Percentiles rank a stretch among this genome's conserved stretches.
Conservation (phyloP, 306 rosid species). For the Oxytropis ochrocephala region DNA sequence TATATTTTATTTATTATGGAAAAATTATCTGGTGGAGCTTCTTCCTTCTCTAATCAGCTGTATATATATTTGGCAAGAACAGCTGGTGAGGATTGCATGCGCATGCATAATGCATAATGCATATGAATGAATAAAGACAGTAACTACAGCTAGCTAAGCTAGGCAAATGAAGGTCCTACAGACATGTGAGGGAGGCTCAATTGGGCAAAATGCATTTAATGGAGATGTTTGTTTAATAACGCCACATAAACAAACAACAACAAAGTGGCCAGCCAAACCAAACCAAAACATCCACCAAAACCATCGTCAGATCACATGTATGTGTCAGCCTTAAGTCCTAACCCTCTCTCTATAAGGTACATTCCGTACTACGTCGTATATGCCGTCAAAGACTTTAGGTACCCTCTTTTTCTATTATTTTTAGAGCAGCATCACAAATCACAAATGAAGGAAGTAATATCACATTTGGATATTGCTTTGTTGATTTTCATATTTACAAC, state of each 20-base stretch:
- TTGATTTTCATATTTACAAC: no score
- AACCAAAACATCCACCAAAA: neutral
- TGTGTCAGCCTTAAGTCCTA: conserved; percentile 20
- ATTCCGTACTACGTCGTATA: conserved; percentile 39
- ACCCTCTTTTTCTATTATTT: neutral
- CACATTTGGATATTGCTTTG: neutral
- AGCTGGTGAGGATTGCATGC: neutral
- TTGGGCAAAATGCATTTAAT: neutral
- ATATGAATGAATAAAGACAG: neutral
- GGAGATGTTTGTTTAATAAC: neutral
- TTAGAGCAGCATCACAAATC: neutral
- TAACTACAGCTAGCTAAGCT: neutral
- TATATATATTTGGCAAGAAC: neutral
- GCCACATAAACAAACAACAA: neutral
- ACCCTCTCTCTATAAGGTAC: conserved; percentile 21
- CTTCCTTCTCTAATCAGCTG: no score
- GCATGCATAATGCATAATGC: neutral
- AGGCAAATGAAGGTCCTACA: neutral
- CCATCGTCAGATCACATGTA: conserved; percentile 15
- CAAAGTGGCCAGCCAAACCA: neutral
- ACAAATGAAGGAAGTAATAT: no score
- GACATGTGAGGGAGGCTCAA: neutral
- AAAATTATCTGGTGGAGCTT: no score
- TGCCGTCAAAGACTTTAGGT: neutral
- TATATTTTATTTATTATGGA: no score